Conservation (phyloP, 306 rosid species). For the Gillenia trifoliata region DNA sequence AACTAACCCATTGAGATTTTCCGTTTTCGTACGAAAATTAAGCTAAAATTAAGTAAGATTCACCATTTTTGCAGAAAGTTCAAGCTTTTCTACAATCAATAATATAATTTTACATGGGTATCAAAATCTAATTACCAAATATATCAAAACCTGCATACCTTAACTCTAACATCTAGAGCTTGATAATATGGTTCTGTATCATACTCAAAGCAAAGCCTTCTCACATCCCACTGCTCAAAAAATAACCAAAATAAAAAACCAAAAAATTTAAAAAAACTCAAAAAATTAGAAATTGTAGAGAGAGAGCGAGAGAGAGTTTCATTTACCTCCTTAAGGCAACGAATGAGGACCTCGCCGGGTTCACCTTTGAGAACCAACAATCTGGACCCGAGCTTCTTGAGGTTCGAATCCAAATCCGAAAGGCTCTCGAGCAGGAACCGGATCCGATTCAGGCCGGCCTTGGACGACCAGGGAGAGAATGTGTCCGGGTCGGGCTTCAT, state of each 20-base stretch:
- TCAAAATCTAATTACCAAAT: background rate
- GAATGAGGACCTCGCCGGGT: conserved; percentile 52
- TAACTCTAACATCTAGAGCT: conserved; percentile 57
- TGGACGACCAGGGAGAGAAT: conserved; percentile 50
- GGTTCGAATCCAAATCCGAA: conserved; percentile 54
- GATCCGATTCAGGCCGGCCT: conserved; percentile 70
- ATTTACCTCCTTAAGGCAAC: conserved; percentile 61
- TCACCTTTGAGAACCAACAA: conserved; percentile 72
- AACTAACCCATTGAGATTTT: background rate
- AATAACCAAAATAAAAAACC: conserved; percentile 1
- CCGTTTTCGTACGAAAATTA: too few relatives aligned
- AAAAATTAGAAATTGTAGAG: background rate
- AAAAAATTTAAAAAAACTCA: background rate
- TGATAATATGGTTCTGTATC: conserved; percentile 91
- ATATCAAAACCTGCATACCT: conserved; percentile 31
- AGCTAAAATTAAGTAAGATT: background rate
- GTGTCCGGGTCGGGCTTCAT: conserved; percentile 68
- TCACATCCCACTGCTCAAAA: conserved; percentile 65
- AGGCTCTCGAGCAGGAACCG: conserved; percentile 73
- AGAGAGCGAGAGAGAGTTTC: background rate
- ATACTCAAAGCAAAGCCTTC: conserved; percentile 75
- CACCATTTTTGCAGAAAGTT: background rate
- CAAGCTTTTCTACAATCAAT: background rate
- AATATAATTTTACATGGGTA: background rate
- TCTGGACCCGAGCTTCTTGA: conserved; percentile 68